These are phyloP conservation scores for Blumeria hordei DNA, from an alignment of 2,329 filamentous ascomycete genomes.

Conservation along the genomic window DNA sequence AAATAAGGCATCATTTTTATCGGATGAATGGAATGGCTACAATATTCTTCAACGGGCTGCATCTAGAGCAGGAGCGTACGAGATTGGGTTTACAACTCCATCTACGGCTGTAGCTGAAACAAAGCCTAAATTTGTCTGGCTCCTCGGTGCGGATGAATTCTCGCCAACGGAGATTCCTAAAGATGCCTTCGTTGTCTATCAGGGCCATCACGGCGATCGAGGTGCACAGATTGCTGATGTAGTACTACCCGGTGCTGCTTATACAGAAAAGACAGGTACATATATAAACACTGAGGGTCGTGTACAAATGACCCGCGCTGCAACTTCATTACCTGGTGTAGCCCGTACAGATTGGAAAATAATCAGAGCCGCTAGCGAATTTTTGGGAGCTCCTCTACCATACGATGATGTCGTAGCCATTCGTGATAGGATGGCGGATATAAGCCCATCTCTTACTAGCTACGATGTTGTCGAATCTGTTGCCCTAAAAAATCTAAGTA, in stretches of 20 bases:
- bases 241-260: slow-evolving; percentile 78
- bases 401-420: slow-evolving; percentile 84
- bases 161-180: slow-evolving; percentile 69
- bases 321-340: slow-evolving; percentile 70
- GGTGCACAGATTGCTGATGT: slow-evolving; percentile 86
- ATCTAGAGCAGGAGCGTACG: slow-evolving; percentile 78
- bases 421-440: slow-evolving; percentile 82
- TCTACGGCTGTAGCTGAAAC: slow-evolving; percentile 61
- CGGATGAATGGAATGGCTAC: slow-evolving; percentile 86
- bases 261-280: slow-evolving; percentile 89
- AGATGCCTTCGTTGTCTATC: slow-evolving; percentile 90
- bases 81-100: slow-evolving; percentile 81
- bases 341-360: slow-evolving; percentile 98
- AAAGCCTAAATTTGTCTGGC: slow-evolving; percentile 86
- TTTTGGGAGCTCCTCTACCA: slow-evolving; percentile 62
- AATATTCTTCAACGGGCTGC: slow-evolving; percentile 88
- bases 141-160: slow-evolving; percentile 87
- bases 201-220: slow-evolving; percentile 89
- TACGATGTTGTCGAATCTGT: slow-evolving; percentile 83
- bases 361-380: slow-evolving; percentile 76
- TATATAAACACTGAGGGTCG: slow-evolving; percentile 97
- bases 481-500: slow-evolving; percentile 51
- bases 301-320: slow-evolving; percentile 78
- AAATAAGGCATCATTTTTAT: slow-evolving; percentile 70
- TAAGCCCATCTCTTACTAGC: slow-evolving; percentile 67